A percentile compares a stretch with the other conserved stretches of the same genome.
phyloP scores from a whole-genome alignment of 441 rosid species.

The Eruca vesicaria region DNA sequence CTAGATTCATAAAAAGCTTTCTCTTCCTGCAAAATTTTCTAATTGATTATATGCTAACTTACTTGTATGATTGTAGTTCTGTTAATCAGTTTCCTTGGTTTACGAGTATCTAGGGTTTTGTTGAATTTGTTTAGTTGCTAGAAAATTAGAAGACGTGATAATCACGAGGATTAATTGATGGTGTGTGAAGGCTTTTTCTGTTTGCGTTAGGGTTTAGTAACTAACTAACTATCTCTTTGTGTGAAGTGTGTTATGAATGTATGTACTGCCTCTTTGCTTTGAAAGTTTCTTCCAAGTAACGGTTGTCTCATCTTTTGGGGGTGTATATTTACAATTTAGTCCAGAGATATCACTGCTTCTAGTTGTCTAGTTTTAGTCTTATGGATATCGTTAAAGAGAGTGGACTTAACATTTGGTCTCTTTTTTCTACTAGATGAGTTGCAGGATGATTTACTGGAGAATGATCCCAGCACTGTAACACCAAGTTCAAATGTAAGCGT shows the following conservation, averaged over 20 bases:
- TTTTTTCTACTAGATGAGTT: conserved; percentile 35
- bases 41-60: neutral
- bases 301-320: neutral
- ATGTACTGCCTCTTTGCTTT: too few relatives aligned
- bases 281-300: too few relatives aligned
- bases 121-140: neutral
- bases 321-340: neutral
- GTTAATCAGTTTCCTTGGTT: too few relatives aligned
- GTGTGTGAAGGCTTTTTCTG: too few relatives aligned
- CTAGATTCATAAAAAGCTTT: neutral
- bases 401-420: conserved; percentile 18
- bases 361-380: neutral
- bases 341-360: neutral
- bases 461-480: conserved; percentile 24
- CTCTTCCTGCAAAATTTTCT: neutral
- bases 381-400: neutral
- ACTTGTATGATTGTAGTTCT: too few relatives aligned
- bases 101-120: conserved; percentile 29
- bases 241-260: too few relatives aligned
- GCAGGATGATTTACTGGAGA: conserved; percentile 34
- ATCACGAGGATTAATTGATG: neutral
- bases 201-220: too few relatives aligned
- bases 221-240: too few relatives aligned
- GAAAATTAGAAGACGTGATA: neutral
- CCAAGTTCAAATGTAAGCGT: conserved; percentile 41